Evolutionary conservation across 2,329 filamentous ascomycete genomes (phyloP).

Genomic region (Tetracladium maxilliforme): DNA sequence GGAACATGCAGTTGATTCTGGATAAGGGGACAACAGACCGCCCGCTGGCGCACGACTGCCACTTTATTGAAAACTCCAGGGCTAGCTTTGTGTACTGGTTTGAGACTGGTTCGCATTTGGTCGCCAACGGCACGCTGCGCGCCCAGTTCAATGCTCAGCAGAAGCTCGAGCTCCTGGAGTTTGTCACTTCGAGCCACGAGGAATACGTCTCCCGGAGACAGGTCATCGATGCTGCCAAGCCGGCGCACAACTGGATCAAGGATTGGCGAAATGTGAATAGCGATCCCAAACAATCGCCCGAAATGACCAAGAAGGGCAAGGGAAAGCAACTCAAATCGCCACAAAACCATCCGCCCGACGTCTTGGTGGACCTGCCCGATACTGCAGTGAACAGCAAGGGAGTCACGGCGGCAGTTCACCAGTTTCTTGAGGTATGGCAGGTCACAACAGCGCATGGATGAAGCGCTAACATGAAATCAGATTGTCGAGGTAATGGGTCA

Average conservation of each 20-base stretch:
- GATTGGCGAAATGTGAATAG: constrained; percentile 46
- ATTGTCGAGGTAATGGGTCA: constrained; percentile 52
- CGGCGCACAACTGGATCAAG: constrained; percentile 49
- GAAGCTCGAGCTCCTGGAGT: constrained; percentile 75
- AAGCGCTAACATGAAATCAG: constrained; percentile 22
- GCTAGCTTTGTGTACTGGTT: constrained; percentile 85
- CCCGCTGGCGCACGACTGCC: constrained; percentile 44
- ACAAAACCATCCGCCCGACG: constrained; percentile 40
- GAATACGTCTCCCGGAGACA: constrained; percentile 67
- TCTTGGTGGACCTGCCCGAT: constrained; percentile 43
- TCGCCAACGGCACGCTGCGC: constrained; percentile 62
- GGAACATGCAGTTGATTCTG: constrained; percentile 72
- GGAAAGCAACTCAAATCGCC: constrained; percentile 43
- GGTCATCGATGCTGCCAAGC: constrained; percentile 45
- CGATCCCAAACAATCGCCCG: constrained; percentile 44
- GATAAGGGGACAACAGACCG: constrained; percentile 48
- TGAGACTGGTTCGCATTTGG: constrained; percentile 67
- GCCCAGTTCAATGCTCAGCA: constrained; percentile 68
- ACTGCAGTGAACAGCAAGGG: constrained; percentile 43
- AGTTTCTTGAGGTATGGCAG: constrained; percentile 44
- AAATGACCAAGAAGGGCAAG: constrained; percentile 55
- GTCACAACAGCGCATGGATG: no score
- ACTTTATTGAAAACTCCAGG: constrained; percentile 61
- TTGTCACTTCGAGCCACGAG: constrained; percentile 60
- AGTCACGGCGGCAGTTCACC: constrained; percentile 44